phyloP scores from a whole-genome alignment of 768 basidiomycete species.

The Tulasnella sp. region DNA sequence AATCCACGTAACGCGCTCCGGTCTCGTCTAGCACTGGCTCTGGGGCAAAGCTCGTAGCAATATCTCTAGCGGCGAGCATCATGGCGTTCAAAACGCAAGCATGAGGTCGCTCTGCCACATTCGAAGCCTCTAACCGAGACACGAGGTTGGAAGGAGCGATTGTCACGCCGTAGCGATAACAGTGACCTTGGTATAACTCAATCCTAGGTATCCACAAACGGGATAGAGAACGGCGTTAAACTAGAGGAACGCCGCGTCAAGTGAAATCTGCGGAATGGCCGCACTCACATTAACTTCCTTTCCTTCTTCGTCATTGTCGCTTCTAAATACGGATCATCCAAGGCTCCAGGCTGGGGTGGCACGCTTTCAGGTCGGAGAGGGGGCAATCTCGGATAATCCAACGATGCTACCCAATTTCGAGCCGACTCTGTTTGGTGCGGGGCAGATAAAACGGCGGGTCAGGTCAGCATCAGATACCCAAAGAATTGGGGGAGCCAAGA shows the following conservation, averaged over 20 bases:
- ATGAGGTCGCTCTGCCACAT: not conserved
- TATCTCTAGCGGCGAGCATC: not conserved
- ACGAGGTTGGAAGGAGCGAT: not conserved
- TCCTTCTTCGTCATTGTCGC: not conserved
- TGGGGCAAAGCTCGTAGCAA: not conserved
- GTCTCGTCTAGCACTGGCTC: not conserved
- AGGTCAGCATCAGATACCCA: not conserved
- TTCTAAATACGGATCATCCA: not conserved
- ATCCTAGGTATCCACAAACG: not conserved
- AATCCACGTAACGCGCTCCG: constrained; percentile 2
- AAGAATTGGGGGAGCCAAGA: not conserved
- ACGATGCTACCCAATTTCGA: not conserved
- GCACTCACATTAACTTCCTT: not conserved
- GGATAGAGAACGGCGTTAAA: not conserved
- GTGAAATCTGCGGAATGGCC: not conserved
- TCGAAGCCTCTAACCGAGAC: not conserved
- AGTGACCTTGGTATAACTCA: not conserved
- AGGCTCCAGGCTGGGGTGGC: not conserved
- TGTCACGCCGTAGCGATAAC: not conserved
- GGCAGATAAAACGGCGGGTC: not conserved
- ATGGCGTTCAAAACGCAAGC: not conserved
- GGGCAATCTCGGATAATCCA: not conserved
- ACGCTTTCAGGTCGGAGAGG: not conserved
- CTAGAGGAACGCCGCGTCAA: not conserved
- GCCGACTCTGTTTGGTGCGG: not conserved